Evolutionary conservation across 176 grass and related monocot species (phyloP).

Genomic region (Hyparrhenia diplandra): DNA sequence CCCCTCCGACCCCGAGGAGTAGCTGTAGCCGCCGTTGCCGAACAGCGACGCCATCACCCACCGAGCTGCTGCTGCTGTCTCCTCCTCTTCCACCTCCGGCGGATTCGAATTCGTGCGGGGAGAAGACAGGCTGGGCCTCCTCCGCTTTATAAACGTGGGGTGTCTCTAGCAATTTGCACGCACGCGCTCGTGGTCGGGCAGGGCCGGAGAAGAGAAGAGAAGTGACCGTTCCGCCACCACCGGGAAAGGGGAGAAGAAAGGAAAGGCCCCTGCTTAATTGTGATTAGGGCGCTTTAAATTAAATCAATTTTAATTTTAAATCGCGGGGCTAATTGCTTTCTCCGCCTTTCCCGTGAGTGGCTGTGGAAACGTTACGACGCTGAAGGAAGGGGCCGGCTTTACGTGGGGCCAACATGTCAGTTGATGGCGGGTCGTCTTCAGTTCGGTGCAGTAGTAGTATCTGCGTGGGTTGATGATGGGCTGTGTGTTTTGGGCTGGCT

Average conservation of each 20-base stretch:
- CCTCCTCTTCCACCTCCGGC: background rate
- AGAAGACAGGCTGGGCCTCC: background rate
- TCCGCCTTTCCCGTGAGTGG: background rate
- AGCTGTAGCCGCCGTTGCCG: conserved; percentile 20
- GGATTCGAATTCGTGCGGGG: conserved; percentile 31
- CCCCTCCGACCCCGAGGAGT: conserved; percentile 48
- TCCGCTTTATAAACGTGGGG: background rate
- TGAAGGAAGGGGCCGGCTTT: background rate
- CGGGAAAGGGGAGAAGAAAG: too few relatives aligned
- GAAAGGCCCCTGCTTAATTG: background rate
- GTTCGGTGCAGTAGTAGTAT: background rate
- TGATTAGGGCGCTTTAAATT: background rate
- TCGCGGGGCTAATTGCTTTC: background rate
- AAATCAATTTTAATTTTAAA: background rate
- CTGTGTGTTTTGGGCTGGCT: background rate
- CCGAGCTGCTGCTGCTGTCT: background rate
- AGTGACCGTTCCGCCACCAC: conserved; percentile 39
- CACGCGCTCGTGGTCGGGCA: conserved; percentile 1
- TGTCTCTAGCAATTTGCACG: background rate
- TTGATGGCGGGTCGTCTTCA: rapidly evolving
- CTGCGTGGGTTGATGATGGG: background rate
- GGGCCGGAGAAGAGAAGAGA: background rate
- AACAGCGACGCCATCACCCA: conserved; percentile 24
- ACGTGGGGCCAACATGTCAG: background rate
- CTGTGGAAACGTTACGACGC: background rate